phyloP scores from a whole-genome alignment of 2,329 filamentous ascomycete species.

The Ophioceras dolichostomum region DNA sequence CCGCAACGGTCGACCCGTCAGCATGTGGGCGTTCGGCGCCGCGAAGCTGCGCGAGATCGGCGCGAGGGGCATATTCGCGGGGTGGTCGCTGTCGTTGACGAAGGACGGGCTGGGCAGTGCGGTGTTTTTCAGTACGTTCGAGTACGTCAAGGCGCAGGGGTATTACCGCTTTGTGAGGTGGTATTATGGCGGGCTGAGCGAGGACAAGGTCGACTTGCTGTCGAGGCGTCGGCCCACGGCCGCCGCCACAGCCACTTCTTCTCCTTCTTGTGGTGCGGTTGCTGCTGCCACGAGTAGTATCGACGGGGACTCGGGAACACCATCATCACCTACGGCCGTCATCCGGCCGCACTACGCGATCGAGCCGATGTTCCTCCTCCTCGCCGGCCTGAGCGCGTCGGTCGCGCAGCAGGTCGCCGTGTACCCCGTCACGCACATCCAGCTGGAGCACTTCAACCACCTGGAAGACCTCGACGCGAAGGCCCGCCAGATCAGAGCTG shows the following conservation, averaged over 20 bases:
- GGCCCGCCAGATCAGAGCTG: constrained; percentile 29
- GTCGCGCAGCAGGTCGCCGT: constrained; percentile 56
- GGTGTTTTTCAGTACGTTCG: constrained; percentile 64
- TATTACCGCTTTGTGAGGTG: constrained; percentile 61
- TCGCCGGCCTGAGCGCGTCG: constrained; percentile 57
- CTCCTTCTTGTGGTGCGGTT: too few species aligned
- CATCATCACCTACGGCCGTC: constrained; percentile 16
- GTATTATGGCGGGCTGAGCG: constrained; percentile 51
- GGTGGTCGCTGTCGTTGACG: constrained; percentile 54
- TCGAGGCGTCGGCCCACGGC: constrained; percentile 29
- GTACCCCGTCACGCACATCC: constrained; percentile 60
- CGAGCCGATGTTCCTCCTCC: constrained; percentile 58
- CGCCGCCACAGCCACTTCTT: background rate
- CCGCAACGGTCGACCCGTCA: constrained; percentile 26
- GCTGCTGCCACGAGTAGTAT: too few species aligned
- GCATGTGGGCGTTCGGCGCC: constrained; percentile 61
- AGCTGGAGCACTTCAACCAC: constrained; percentile 61
- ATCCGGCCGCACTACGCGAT: constrained; percentile 66
- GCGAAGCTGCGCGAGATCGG: constrained; percentile 62
- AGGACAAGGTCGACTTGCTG: constrained; percentile 36
- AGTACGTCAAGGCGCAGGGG: constrained; percentile 62
- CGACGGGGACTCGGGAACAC: too few species aligned
- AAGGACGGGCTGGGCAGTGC: constrained; percentile 61
- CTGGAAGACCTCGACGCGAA: constrained; percentile 59
- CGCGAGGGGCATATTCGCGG: constrained; percentile 58